Conservation (phyloP, 2,329 filamentous ascomycete genomes). For the Pseudogymnoascus destructans region DNA sequence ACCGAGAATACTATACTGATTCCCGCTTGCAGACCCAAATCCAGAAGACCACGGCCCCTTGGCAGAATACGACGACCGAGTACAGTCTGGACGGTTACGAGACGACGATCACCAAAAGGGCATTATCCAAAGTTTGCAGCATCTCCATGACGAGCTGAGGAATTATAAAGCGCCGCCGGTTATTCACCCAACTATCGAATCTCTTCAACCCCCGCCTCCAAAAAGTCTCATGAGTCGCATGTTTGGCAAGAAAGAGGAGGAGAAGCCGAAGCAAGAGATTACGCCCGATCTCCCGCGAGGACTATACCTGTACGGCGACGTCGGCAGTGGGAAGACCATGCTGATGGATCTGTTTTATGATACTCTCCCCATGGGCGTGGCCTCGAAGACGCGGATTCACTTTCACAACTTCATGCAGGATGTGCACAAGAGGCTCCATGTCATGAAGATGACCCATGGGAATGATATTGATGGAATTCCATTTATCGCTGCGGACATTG, state of each 20-base stretch:
- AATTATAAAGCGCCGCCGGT: slow-evolving; percentile 63
- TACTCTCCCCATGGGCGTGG: slow-evolving; percentile 68
- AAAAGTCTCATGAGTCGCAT: slow-evolving; percentile 44
- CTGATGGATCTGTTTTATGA: slow-evolving; percentile 98
- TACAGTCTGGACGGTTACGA: slow-evolving; percentile 57
- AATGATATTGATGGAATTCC: slow-evolving; percentile 83
- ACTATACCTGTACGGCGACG: slow-evolving; percentile 90
- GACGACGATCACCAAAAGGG: slow-evolving; percentile 87
- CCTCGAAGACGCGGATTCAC: slow-evolving; percentile 81
- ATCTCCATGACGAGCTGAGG: slow-evolving; percentile 71
- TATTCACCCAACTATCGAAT: slow-evolving; percentile 63
- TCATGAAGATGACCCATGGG: slow-evolving; percentile 78
- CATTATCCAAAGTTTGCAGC: slow-evolving; percentile 79
- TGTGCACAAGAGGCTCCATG: slow-evolving; percentile 80
- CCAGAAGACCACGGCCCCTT: slow-evolving; percentile 49
- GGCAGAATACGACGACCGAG: slow-evolving; percentile 75
- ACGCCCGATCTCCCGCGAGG: slow-evolving; percentile 70
- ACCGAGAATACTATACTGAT: background rate
- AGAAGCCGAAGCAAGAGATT: slow-evolving; percentile 36
- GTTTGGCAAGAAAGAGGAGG: slow-evolving; percentile 34
- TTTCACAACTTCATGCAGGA: slow-evolving; percentile 99
- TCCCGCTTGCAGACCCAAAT: slow-evolving; percentile 12
- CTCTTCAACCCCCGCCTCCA: slow-evolving; percentile 42
- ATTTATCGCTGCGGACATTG: slow-evolving; percentile 89
- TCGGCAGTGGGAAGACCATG: slow-evolving; percentile 98